Base-by-base conservation (phyloP, 257 asterid species). In the Echites panduratus region DNA sequence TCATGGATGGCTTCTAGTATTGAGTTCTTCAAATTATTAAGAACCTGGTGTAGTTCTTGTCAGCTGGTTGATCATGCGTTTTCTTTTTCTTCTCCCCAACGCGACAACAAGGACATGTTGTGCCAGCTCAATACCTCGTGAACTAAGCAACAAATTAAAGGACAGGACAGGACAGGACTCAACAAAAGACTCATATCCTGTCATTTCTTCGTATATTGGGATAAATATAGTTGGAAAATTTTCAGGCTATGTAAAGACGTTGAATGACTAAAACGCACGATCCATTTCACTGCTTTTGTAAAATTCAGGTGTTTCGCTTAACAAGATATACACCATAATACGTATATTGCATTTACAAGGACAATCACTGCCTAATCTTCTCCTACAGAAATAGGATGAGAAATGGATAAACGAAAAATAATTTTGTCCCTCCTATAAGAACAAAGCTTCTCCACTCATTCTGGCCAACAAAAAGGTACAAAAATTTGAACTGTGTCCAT, bases 311-410 rank as follows among this genome's bases (percentile, higher is more conserved):
- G 47, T 59, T 72, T 16, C 38, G 32, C 27, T 1, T 7, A 2
- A 32, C 64, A 20, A 52, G 38, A 53, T 70, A 49, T 70, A 70
- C 74, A 70, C 7, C 38, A 24, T 17, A 16, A 24, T 17, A 16
- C 29, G 38, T 70, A 35, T 70, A 35, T 53, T 26, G 32, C 50
- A 70, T 70, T 53, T 70, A 70, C 74, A 70, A 70, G 22, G 74
- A 12, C 20, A 14, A 52, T 26, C 52, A 52, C 52, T 20, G 6
- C 50, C 74, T 38, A 53, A 38, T 0, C 20, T 22, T 38, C 40
- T 48, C 26, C 73, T 32, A 32, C 59, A 38, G 1, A 22, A 17
- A 41, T 24, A n/a, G 50, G 24, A 9, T 13, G 66, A 45, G 13
- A 11, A 35, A 47, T n/a, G 20, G 44, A 26, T 58, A n/a, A 67